Conservation (phyloP, 2,329 filamentous ascomycete species). For the Alternaria panax region DNA sequence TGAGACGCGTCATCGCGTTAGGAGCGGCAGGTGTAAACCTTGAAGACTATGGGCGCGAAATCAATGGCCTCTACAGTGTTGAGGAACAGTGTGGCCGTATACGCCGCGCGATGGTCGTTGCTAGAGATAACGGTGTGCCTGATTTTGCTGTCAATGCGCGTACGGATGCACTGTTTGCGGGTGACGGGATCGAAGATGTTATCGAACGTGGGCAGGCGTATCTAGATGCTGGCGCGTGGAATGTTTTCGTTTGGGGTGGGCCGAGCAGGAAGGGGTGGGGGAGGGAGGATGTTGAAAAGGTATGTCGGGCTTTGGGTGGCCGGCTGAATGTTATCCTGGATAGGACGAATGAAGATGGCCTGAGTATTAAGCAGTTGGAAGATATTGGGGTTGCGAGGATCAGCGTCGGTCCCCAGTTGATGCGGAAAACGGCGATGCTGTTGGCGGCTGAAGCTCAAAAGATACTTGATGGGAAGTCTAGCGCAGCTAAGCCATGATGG, state of each 20-base stretch:
- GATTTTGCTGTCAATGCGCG: neutral
- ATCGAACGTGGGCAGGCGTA: neutral
- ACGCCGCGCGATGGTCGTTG: slow-evolving; percentile 52
- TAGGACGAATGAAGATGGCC: slow-evolving; percentile 21
- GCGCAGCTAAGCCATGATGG: neutral
- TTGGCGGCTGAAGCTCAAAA: slow-evolving; percentile 28
- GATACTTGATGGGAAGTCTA: slow-evolving; percentile 26
- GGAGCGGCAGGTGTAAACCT: slow-evolving; percentile 67
- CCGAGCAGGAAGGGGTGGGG: slow-evolving; percentile 45
- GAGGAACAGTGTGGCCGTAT: slow-evolving; percentile 61
- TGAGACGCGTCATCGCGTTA: slow-evolving; percentile 56
- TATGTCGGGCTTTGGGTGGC: slow-evolving; percentile 31
- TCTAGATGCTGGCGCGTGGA: slow-evolving; percentile 59
- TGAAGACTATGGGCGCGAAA: slow-evolving; percentile 57
- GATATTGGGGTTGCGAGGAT: slow-evolving; percentile 45
- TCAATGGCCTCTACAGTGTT: slow-evolving; percentile 49
- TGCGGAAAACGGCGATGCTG: slow-evolving; percentile 21
- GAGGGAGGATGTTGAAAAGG: slow-evolving; percentile 33
- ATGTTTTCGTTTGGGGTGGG: slow-evolving; percentile 68
- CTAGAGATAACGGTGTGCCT: slow-evolving; percentile 48
- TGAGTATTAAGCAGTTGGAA: slow-evolving; percentile 35
- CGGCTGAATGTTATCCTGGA: slow-evolving; percentile 39
- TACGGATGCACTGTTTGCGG: neutral
- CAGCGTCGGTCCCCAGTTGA: slow-evolving; percentile 42
- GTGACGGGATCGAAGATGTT: neutral